A percentile compares a stretch with the other conserved stretches of the same genome.
These are phyloP conservation scores for Lachancea kluyveri DNA, from an alignment of 805 yeast genomes.

Conservation along the genomic window DNA sequence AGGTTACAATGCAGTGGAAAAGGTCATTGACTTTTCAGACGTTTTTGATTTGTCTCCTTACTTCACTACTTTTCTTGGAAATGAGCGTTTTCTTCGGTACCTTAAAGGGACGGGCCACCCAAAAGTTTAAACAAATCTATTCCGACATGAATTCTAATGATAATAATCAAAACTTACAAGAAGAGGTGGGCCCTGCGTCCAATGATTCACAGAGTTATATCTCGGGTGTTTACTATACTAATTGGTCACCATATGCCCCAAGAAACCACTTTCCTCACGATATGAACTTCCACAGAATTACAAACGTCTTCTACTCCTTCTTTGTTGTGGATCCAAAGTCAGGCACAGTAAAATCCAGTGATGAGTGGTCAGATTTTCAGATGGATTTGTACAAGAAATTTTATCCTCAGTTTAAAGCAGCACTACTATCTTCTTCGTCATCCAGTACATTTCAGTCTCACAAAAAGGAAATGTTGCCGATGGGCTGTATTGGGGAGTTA, in stretches of 20 bases:
- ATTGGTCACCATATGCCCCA: conserved; percentile 63
- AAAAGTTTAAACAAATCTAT: too few species aligned
- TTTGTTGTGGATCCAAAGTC: conserved; percentile 47
- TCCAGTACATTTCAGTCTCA: background rate
- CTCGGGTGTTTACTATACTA: conserved; percentile 43
- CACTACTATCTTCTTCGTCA: too few species aligned
- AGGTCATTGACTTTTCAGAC: too few species aligned
- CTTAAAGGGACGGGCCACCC: too few species aligned
- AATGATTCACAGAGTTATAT: conserved; percentile 12
- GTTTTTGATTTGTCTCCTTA: too few species aligned
- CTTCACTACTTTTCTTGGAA: too few species aligned
- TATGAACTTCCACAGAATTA: conserved; percentile 48
- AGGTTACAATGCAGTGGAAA: too few species aligned
- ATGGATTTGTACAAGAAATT: conserved; percentile 24
- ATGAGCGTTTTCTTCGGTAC: too few species aligned
- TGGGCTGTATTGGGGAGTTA: conserved; percentile 49
- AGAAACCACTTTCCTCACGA: conserved; percentile 54
- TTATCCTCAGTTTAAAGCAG: conserved; percentile 4
- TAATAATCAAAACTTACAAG: too few species aligned
- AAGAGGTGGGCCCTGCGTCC: too few species aligned
- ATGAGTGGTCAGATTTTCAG: conserved; percentile 60
- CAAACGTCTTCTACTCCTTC: conserved; percentile 79
- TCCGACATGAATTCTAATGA: too few species aligned
- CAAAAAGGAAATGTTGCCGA: conserved; percentile 13
- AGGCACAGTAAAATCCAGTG: conserved; percentile 51